Percentiles rank a stretch among this genome's conserved stretches.
phyloP scores from a whole-genome alignment of 192 early-diverging fungal species.

The Haplosporangium gracile region DNA sequence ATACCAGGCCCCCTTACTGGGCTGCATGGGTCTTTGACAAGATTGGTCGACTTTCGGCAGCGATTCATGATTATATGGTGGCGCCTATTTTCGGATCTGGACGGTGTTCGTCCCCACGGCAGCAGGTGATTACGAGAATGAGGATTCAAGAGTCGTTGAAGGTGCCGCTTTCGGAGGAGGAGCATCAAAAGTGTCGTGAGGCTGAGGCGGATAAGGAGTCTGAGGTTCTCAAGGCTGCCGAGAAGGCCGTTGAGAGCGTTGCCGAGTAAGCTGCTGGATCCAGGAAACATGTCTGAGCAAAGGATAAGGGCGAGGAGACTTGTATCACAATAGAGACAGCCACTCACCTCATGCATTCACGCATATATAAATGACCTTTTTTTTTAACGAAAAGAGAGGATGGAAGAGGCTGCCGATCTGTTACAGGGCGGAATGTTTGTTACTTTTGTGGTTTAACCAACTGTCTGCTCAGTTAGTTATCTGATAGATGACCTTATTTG shows the following conservation, averaged over 20 bases:
- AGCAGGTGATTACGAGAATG: constrained; percentile 12
- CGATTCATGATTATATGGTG: constrained; percentile 16
- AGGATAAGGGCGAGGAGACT: too few species aligned
- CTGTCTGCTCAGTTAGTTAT: too few species aligned
- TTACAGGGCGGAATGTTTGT: too few species aligned
- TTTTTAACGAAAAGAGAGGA: too few species aligned
- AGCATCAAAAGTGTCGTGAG: constrained; percentile 15
- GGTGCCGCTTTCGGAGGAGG: neutral
- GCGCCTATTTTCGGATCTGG: constrained; percentile 40
- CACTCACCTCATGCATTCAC: too few species aligned
- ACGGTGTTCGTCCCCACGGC: constrained; percentile 13
- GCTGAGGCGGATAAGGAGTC: constrained; percentile 6
- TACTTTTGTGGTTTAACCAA: too few species aligned
- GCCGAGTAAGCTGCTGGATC: constrained; percentile 5
- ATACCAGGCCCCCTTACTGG: constrained; percentile 29
- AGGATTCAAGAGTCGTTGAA: constrained; percentile 17
- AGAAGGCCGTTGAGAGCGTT: constrained; percentile 4
- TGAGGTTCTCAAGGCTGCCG: neutral
- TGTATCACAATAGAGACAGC: too few species aligned
- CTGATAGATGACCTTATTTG: too few species aligned
- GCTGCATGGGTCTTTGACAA: constrained; percentile 33
- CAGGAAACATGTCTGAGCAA: too few species aligned
- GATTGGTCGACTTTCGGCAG: constrained; percentile 3
- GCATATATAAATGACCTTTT: too few species aligned
- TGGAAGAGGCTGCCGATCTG: too few species aligned